phyloP scores from a whole-genome alignment of 2,329 filamentous ascomycete species.

The Sporothrix variecibatus region DNA sequence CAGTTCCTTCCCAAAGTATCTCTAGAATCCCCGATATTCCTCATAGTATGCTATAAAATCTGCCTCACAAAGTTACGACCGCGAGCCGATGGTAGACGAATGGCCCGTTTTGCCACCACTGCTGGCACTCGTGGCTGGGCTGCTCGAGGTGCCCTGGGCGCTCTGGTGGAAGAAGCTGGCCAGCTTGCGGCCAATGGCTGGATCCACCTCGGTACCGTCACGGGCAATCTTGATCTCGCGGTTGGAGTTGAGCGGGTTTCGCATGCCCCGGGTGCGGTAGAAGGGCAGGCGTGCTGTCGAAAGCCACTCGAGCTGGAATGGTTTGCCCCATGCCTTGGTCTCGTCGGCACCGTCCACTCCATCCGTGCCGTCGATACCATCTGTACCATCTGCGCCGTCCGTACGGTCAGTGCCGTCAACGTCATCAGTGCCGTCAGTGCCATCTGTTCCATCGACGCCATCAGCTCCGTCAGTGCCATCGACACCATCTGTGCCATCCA shows the following conservation, averaged over 20 bases:
- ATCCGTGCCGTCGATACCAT: conserved; percentile 42
- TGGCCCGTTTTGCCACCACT: neutral
- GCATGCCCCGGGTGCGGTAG: conserved; percentile 80
- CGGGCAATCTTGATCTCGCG: conserved; percentile 94
- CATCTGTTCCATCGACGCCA: conserved; percentile 31
- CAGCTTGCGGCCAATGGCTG: conserved; percentile 73
- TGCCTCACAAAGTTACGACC: neutral
- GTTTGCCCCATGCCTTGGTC: conserved; percentile 79
- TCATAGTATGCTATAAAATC: neutral
- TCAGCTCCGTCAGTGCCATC: conserved; percentile 29
- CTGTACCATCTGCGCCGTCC: conserved; percentile 46
- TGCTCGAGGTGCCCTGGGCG: conserved; percentile 27
- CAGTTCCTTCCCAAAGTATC: neutral
- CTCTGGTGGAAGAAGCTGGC: conserved; percentile 73
- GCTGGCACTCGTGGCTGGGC: neutral
- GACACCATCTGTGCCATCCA: neutral
- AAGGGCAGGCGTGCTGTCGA: conserved; percentile 83
- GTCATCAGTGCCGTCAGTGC: conserved; percentile 26
- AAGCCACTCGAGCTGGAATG: conserved; percentile 88
- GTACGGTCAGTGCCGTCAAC: conserved; percentile 41
- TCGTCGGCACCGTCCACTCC: conserved; percentile 46
- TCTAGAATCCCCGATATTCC: neutral
- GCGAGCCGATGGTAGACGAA: neutral
- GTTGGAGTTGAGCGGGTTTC: conserved; percentile 95
- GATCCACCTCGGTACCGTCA: conserved; percentile 91